Base-by-base conservation (phyloP, 306 rosid species). In the Comarum palustre region DNA sequence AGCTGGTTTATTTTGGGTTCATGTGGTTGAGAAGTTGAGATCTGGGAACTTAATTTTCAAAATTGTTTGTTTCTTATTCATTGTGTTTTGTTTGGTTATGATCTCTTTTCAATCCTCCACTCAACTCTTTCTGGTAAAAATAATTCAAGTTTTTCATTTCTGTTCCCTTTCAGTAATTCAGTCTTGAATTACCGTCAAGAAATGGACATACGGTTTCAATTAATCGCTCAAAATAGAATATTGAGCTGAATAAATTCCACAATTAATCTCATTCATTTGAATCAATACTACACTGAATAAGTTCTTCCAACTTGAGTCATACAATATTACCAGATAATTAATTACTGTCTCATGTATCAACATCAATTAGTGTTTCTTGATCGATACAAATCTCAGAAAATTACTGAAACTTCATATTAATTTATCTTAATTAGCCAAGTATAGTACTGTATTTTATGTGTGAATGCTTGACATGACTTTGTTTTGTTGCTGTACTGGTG, bases 401-500 rank as follows among this genome's bases (percentile, higher is more conserved):
- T 55, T 34, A 1, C 42, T 78, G 46, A 62, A 69, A 42, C 32
- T 22, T 70, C 25, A 38, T 76, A 60, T 68, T 74, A 46, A 54
- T 6, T 36, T 11, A 32, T 66, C 43, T 12, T 73, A 73, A 6
- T 20, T 47, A 3, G 4, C 36, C 36, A 27, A 58, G 11, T 58
- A 25, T 58, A 58, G 20, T n/a, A 20, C 63, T 51, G 43, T 55
- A 72, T 41, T 41, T 72, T 57, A 58, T 58, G 75, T 47, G 54
- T 29, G 20, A 24, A 52, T 36, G 16, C 65, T 8, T 32, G 42
- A 62, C 43, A 62, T 7, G 25, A 62, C n/a, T 69, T 76, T 62
- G 63, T 82, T 84, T 73, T 81, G 52, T 78, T 79, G 84, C 84
- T 71, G 75, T 71, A 78, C 75, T 78, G 59, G 50, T 57, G 71